A percentile compares a stretch with the other conserved stretches of the same genome.
Conservation (phyloP, 2,329 filamentous ascomycete genomes). For the Aureobasidium sp. region DNA sequence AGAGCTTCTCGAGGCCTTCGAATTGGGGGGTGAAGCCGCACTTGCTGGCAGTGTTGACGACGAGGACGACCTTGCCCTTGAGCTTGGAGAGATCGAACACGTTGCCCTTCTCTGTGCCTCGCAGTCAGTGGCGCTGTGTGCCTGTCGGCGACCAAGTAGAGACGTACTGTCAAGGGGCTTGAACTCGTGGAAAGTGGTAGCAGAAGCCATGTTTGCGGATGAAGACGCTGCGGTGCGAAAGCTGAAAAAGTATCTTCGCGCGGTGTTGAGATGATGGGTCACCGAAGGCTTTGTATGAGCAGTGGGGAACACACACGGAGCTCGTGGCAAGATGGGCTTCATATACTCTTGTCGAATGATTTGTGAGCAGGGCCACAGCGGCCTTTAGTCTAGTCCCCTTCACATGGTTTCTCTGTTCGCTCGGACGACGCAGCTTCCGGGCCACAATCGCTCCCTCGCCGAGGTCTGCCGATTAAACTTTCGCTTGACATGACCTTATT, state of each 20-base stretch:
- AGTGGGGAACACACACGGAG: neutral
- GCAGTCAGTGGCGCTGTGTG: slow-evolving; percentile 17
- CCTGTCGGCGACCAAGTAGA: slow-evolving; percentile 6
- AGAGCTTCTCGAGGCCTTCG: slow-evolving; percentile 80
- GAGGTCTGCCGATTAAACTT: neutral
- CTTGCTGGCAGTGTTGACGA: slow-evolving; percentile 97
- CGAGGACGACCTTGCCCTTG: slow-evolving; percentile 86
- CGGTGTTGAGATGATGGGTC: neutral
- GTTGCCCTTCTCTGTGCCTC: slow-evolving; percentile 60
- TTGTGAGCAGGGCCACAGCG: neutral
- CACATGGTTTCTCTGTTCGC: neutral
- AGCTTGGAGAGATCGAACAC: slow-evolving; percentile 64
- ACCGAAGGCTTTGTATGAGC: neutral
- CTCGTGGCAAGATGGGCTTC: neutral
- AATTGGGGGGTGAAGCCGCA: slow-evolving; percentile 98
- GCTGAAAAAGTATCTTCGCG: neutral
- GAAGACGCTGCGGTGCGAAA: neutral
- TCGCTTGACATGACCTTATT: slow-evolving; percentile 14
- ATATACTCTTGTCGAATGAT: slow-evolving; percentile 8
- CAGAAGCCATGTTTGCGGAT: slow-evolving; percentile 53
- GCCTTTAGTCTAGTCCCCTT: too few relatives aligned
- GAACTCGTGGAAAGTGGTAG: slow-evolving; percentile 74
- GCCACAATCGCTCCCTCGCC: neutral
- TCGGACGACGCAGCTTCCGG: slow-evolving; percentile 13
- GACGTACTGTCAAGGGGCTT: slow-evolving; percentile 71